Percentiles rank a stretch among this genome's conserved stretches.
These are phyloP conservation scores for Claviceps sp. DNA, from an alignment of 2,329 filamentous ascomycete species.

Conservation along the genomic window DNA sequence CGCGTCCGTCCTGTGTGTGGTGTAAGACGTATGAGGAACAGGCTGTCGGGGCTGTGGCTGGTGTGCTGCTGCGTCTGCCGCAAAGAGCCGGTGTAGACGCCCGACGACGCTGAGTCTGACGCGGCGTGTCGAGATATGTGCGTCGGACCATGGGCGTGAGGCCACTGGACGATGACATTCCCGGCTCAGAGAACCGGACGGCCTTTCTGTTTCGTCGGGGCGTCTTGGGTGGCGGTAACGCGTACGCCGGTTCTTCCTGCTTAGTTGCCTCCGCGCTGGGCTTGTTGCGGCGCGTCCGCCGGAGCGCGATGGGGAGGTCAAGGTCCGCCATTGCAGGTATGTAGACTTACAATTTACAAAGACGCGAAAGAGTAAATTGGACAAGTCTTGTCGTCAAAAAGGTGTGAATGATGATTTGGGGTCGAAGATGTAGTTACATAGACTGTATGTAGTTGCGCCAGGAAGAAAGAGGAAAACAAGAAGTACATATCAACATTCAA, in stretches of 20 bases:
- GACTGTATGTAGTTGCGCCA: no score
- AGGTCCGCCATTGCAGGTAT: conserved; percentile 22
- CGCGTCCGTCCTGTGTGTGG: conserved; percentile 42
- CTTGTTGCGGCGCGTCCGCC: conserved; percentile 36
- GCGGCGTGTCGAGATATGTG: conserved; percentile 28
- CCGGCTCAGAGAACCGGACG: conserved; percentile 48
- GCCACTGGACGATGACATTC: conserved; percentile 32
- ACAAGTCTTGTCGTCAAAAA: no score
- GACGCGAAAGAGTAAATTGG: no score
- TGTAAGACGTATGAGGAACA: conserved; percentile 26
- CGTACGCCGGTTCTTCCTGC: conserved; percentile 8
- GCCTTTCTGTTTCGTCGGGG: conserved; percentile 27
- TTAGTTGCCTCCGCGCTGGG: conserved; percentile 14
- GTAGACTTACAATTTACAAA: no score
- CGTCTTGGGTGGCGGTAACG: conserved; percentile 13
- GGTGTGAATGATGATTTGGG: no score
- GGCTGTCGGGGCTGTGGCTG: not conserved
- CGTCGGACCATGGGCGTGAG: conserved; percentile 46
- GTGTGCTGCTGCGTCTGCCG: conserved; percentile 6
- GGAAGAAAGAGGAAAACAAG: no score
- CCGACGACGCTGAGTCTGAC: conserved; percentile 21
- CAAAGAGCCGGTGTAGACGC: conserved; percentile 27
- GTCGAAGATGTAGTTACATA: no score
- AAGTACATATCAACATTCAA: no score
- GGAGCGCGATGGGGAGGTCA: conserved; percentile 40